phyloP scores from a whole-genome alignment of 2,329 filamentous ascomycete genomes.

The Calonectria honghensis region DNA sequence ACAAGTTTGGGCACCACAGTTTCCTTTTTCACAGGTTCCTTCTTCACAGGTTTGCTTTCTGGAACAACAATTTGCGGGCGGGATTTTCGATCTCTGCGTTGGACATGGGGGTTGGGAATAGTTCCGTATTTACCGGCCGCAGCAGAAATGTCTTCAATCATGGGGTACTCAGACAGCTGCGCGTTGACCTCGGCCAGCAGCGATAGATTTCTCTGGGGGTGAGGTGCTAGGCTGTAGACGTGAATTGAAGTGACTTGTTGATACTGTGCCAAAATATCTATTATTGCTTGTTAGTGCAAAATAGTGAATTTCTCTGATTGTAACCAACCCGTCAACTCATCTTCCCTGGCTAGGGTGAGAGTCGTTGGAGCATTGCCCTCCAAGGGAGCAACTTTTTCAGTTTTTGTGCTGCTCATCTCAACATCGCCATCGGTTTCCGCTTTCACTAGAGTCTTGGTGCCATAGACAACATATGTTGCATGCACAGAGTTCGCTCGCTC shows the following conservation, averaged over 20 bases:
- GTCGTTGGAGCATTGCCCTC: slow-evolving; percentile 73
- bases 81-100: slow-evolving; percentile 67
- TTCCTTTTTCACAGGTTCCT: neutral
- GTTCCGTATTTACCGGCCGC: slow-evolving; percentile 80
- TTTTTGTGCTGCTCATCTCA: slow-evolving; percentile 81
- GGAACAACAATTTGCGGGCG: slow-evolving; percentile 53
- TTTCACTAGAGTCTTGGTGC: slow-evolving; percentile 71
- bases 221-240: slow-evolving; percentile 88
- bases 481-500: slow-evolving; percentile 84
- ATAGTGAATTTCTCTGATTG: neutral
- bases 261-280: slow-evolving; percentile 81
- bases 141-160: slow-evolving; percentile 75
- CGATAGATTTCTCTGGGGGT: slow-evolving; percentile 81
- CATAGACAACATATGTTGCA: slow-evolving; percentile 93
- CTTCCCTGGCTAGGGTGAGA: slow-evolving; percentile 82
- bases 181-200: slow-evolving; percentile 81
- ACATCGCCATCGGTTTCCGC: slow-evolving; percentile 76
- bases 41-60: slow-evolving; percentile 47
- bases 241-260: slow-evolving; percentile 86
- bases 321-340: slow-evolving; percentile 78
- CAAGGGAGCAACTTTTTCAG: slow-evolving; percentile 66
- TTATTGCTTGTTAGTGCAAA: slow-evolving; percentile 43
- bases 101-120: slow-evolving; percentile 83
- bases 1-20: slow-evolving; percentile 37
- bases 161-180: slow-evolving; percentile 74